phyloP scores from a whole-genome alignment of 73 alveolate genomes.

The Paramecium primaurelia region DNA sequence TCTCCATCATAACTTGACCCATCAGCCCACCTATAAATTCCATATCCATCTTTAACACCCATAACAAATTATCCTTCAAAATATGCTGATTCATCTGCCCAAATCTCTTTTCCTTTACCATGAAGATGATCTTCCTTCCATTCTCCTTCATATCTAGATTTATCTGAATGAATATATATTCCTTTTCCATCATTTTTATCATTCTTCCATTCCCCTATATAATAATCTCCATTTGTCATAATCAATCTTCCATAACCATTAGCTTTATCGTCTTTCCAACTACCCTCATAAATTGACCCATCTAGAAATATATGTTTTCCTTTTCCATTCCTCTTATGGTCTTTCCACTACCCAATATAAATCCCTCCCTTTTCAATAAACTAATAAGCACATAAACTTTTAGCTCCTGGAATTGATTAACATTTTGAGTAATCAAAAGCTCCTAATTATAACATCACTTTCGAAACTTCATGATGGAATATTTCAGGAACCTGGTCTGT shows the following conservation, averaged over 20 bases:
- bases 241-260: constrained; percentile 60
- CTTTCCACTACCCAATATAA: constrained; percentile 69
- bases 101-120: constrained; percentile 76
- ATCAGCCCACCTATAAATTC: constrained; percentile 64
- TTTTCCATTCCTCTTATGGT: constrained; percentile 66
- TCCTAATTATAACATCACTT: neutral
- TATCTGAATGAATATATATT: constrained; percentile 56
- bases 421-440: neutral
- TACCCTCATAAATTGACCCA: constrained; percentile 19
- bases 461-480: neutral
- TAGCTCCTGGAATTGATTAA: neutral
- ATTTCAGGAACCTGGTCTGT: neutral
- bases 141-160: constrained; percentile 50
- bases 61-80: constrained; percentile 65
- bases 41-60: constrained; percentile 48
- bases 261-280: neutral
- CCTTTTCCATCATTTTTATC: constrained; percentile 77
- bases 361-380: neutral
- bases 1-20: constrained; percentile 39
- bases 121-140: constrained; percentile 64
- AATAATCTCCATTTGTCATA: constrained; percentile 63
- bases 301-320: constrained; percentile 46
- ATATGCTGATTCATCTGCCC: constrained; percentile 70
- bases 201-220: constrained; percentile 73
- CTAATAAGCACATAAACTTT: neutral